Base-by-base conservation (phyloP, 306 rosid species). In the Biancaea sappan region DNA sequence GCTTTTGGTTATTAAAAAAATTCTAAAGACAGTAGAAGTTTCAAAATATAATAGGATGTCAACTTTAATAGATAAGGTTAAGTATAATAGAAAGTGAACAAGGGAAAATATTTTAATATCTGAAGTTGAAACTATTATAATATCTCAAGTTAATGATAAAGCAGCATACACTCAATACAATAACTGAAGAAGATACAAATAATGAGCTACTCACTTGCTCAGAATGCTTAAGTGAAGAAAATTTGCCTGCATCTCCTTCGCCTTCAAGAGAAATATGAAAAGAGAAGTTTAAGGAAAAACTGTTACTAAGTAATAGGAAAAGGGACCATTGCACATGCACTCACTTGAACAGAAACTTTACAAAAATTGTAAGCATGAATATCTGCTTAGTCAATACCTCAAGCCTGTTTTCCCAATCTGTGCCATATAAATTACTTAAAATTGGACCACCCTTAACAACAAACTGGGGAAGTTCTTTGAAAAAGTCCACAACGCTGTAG, bases 401-500 rank as follows among this genome's bases (percentile, higher is more conserved):
- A 26, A 95, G 92, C 87, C 86, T 95, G 81, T 60, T 86, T 78
- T 95, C 98, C 99, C 99, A 95, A 85, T 95, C 99, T 8, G 83
- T 18, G 62, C 99, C 99, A 76, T 88, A 90, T 34, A 82, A 15
- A 75, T 77, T 78, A 73, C 90, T 90, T 64, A 95, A 81, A 73
- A 84, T 79, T 60, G 93, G 80, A 81, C 98, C 94, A 41, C 96
- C 94, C 83, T 90, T 95, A 8, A 87, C 96, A 68, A 92, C 83
- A 88, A 86, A 92, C 84, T 95, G 99, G 69, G 98, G 97, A 73
- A 95, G 88, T 87, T 95, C 99, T 86, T 87, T 92, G 75, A 92
- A 92, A 78, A 95, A 95, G 59, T 92, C 98, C 58, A 82, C 79
- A 66, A 95, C 81, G 84, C 99, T 95, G 91, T 72, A 59, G 48